A percentile compares a stretch with the other conserved stretches of the same genome.
Conservation (phyloP, 164 flowering plant species). For the Chimonanthus praecox region DNA sequence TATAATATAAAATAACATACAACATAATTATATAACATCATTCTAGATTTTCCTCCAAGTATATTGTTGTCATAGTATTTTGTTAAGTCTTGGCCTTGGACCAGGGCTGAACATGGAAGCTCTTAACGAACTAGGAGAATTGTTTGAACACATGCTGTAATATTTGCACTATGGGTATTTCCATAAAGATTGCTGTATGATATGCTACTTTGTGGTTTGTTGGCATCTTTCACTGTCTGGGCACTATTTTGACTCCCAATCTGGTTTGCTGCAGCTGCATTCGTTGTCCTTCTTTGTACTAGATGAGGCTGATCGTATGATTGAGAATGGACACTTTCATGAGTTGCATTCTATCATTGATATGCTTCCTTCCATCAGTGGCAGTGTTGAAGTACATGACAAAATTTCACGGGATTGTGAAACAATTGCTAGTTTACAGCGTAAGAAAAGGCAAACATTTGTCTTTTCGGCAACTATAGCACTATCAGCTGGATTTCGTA, state of each 20-base stretch:
- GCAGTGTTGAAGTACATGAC: conserved; percentile 26
- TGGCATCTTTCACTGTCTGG: too few species aligned
- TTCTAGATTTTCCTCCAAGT: too few species aligned
- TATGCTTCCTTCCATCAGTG: conserved; percentile 57
- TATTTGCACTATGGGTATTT: too few species aligned
- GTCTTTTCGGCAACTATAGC: conserved; percentile 96
- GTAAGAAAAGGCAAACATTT: conserved; percentile 86
- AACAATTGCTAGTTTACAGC: conserved; percentile 48
- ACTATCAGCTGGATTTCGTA: conserved; percentile 76
- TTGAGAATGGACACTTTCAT: conserved; percentile 82
- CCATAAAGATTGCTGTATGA: too few species aligned
- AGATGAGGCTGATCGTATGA: conserved; percentile 98
- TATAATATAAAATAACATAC: too few species aligned
- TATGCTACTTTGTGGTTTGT: too few species aligned
- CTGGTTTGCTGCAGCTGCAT: conserved; percentile 54
- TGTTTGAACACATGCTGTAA: too few species aligned
- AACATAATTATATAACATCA: too few species aligned
- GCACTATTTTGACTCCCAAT: background rate
- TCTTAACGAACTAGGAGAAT: too few species aligned
- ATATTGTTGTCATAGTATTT: too few species aligned
- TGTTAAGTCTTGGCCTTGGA: too few species aligned
- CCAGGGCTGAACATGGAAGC: too few species aligned
- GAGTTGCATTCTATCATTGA: conserved; percentile 91
- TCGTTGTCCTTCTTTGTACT: conserved; percentile 87
- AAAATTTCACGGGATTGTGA: conserved; percentile 40